phyloP scores from a whole-genome alignment of 129 eudicot genomes.

The Tagetes patula region DNA sequence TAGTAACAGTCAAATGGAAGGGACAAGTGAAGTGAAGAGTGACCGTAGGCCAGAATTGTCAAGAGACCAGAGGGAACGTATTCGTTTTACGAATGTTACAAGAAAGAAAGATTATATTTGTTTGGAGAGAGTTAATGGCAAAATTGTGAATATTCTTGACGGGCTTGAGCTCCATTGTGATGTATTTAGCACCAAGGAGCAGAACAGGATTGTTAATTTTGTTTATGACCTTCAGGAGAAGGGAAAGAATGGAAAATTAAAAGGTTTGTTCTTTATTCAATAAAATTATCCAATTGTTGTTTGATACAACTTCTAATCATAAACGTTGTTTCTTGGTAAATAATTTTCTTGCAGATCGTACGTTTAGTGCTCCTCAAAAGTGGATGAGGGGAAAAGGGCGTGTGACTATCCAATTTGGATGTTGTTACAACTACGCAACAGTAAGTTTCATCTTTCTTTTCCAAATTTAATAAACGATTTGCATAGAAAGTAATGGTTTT shows the following conservation, averaged over 20 bases:
- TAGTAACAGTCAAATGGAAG: conserved; percentile 31
- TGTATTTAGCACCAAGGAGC: conserved; percentile 85
- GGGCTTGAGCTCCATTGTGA: conserved; percentile 88
- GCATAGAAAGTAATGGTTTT: background rate
- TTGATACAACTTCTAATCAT: background rate
- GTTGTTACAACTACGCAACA: conserved; percentile 91
- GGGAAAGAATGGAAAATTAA: conserved; percentile 68
- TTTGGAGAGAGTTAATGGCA: conserved; percentile 75
- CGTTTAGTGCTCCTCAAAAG: conserved; percentile 80
- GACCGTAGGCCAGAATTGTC: conserved; percentile 54
- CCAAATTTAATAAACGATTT: background rate
- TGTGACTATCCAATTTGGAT: conserved; percentile 92
- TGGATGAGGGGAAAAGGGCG: conserved; percentile 99
- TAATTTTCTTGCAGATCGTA: conserved; percentile 58
- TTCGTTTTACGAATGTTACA: conserved; percentile 57
- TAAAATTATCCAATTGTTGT: background rate
- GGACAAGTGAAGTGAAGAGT: conserved; percentile 30
- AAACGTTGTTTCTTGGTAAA: background rate
- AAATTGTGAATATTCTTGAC: conserved; percentile 64
- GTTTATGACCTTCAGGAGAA: conserved; percentile 66
- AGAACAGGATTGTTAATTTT: conserved; percentile 65
- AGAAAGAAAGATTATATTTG: conserved; percentile 74
- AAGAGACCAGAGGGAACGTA: conserved; percentile 78
- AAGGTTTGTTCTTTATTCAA: conserved; percentile 43
- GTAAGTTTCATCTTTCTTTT: conserved; percentile 45